Percentiles rank a stretch among this genome's conserved stretches.
Evolutionary conservation across 1,284 basidiomycete species (phyloP).

Genomic region (Phellinidium pouzarii): DNA sequence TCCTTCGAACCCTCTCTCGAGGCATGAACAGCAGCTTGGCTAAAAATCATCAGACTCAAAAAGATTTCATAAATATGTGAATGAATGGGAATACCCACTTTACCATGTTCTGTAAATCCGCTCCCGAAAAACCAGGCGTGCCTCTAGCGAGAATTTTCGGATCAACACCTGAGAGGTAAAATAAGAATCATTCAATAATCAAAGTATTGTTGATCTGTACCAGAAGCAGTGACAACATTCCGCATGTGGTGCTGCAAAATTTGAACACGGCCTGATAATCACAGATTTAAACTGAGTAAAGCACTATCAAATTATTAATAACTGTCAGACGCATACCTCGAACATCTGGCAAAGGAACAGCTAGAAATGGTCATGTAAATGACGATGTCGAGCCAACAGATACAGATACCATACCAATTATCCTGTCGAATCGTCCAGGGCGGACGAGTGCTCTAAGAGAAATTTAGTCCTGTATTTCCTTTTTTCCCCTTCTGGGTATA

Average conservation of each 20-base stretch:
- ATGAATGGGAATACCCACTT: constrained; percentile 48
- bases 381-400: background rate
- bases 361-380: constrained; percentile 22
- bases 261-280: constrained; percentile 50
- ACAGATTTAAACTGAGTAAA: too few species aligned
- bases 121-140: constrained; percentile 87
- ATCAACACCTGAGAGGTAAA: constrained; percentile 55
- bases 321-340: constrained; percentile 33
- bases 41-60: constrained; percentile 24
- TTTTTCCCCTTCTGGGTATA: too few species aligned
- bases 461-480: too few species aligned
- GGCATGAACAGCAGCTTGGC: constrained; percentile 88
- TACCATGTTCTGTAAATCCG: constrained; percentile 90
- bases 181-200: background rate
- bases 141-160: constrained; percentile 82
- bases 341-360: constrained; percentile 86
- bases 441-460: constrained; percentile 81
- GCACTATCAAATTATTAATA: background rate
- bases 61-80: background rate
- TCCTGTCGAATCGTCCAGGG: constrained; percentile 90
- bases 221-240: constrained; percentile 58
- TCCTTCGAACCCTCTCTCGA: constrained; percentile 71
- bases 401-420: constrained; percentile 37
- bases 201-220: constrained; percentile 31
- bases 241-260: constrained; percentile 88